A percentile compares a stretch with the other conserved stretches of the same genome.
phyloP scores from a whole-genome alignment of 2,329 filamentous ascomycete genomes.

The Sporothrix schenckii region DNA sequence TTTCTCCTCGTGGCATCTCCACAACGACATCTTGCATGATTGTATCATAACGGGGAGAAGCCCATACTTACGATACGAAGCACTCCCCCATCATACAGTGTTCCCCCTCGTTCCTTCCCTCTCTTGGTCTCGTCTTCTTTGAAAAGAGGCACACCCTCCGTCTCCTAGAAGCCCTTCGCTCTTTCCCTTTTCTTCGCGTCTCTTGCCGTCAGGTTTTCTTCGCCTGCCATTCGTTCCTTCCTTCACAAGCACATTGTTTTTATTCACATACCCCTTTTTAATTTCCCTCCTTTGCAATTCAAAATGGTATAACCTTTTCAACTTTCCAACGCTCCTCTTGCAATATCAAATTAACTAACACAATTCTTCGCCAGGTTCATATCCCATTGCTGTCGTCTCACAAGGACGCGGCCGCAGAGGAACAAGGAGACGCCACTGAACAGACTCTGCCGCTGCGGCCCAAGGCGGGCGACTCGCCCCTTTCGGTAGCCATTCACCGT shows the following conservation, averaged over 20 bases:
- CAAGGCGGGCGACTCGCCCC: not conserved
- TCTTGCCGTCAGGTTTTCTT: not conserved
- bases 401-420: not conserved
- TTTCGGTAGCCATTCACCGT: constrained; percentile 41
- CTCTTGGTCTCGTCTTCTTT: not conserved
- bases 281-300: not conserved
- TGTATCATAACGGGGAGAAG: not conserved
- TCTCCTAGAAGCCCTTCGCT: not conserved
- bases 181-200: not conserved
- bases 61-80: not conserved
- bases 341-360: not conserved
- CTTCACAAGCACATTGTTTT: not conserved
- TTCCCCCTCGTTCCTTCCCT: constrained; percentile 15
- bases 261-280: not conserved
- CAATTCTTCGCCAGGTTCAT: not conserved
- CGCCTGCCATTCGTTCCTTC: constrained; percentile 13
- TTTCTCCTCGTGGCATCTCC: not conserved
- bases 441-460: not conserved
- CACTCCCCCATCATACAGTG: not conserved
- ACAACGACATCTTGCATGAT: not conserved
- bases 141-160: not conserved
- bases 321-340: not conserved
- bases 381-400: not conserved
- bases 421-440: not conserved
- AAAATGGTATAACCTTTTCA: constrained; percentile 3